Evolutionary conservation across 345 rosid species (phyloP).

Genomic region (Aethionema arabicum): DNA sequence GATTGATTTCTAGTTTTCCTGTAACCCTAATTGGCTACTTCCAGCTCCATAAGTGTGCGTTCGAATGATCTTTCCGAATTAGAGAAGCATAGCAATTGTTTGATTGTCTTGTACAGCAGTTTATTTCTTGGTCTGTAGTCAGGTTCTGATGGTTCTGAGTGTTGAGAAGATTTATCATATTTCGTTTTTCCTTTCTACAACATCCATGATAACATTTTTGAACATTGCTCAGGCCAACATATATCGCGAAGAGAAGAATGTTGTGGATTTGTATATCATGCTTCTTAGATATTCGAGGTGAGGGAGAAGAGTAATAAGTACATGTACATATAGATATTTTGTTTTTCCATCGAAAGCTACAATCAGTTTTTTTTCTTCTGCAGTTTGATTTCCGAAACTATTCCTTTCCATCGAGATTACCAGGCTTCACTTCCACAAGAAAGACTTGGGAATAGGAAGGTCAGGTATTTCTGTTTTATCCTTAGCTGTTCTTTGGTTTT

Average conservation of each 20-base stretch:
- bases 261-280: slow-evolving; percentile 86
- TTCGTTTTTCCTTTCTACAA: background rate
- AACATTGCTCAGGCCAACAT: slow-evolving; percentile 60
- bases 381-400: slow-evolving; percentile 96
- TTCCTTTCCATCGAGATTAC: slow-evolving; percentile 88
- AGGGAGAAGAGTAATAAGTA: slow-evolving; percentile 1
- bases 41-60: background rate
- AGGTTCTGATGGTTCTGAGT: slow-evolving; percentile 10
- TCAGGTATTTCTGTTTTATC: slow-evolving; percentile 37
- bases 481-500: slow-evolving; percentile 22
- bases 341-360: slow-evolving; percentile 9
- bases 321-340: background rate
- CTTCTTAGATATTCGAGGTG: slow-evolving; percentile 90
- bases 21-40: slow-evolving; percentile 19
- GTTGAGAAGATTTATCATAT: background rate
- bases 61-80: background rate
- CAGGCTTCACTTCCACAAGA: slow-evolving; percentile 55
- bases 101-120: background rate
- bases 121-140: background rate
- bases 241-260: slow-evolving; percentile 79
- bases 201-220: background rate
- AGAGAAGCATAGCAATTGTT: background rate
- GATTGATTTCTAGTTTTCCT: slow-evolving; percentile 11
- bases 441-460: slow-evolving; percentile 64
- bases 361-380: slow-evolving; percentile 12